A percentile compares a stretch with the other conserved stretches of the same genome.
Conservation (phyloP, 257 asterid species). For the Penstemon newberryi region DNA sequence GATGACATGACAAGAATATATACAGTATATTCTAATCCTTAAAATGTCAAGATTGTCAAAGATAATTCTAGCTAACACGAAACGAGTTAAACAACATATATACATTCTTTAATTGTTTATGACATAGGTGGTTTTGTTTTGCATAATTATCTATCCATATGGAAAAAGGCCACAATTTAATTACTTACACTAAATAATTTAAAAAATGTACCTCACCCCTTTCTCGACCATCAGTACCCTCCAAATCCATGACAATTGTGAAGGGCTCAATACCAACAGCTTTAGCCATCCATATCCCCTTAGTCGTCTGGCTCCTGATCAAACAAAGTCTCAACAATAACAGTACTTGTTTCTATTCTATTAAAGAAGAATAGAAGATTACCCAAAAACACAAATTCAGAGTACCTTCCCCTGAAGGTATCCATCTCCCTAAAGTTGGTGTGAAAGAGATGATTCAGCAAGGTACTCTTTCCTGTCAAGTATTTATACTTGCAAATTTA, state of each 20-base stretch:
- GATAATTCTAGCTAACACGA: not conserved
- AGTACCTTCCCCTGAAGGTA: slow-evolving; percentile 39
- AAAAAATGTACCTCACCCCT: slow-evolving; percentile 53
- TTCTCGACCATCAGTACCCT: slow-evolving; percentile 66
- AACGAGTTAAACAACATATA: not conserved
- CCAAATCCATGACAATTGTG: slow-evolving; percentile 58
- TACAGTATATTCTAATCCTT: not conserved
- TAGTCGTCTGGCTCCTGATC: slow-evolving; percentile 49
- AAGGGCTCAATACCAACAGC: slow-evolving; percentile 49
- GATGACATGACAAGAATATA: not conserved
- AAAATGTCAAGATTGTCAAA: not conserved
- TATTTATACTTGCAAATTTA: not conserved
- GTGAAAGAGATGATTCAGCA: slow-evolving; percentile 44
- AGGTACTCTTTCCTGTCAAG: slow-evolving; percentile 44
- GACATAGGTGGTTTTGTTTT: not conserved
- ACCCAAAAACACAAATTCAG: not conserved
- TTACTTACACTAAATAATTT: too few relatives aligned
- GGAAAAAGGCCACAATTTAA: not conserved
- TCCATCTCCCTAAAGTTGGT: slow-evolving; percentile 52
- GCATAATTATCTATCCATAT: not conserved
- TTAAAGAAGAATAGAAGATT: not conserved
- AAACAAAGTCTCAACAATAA: not conserved
- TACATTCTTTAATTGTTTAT: not conserved
- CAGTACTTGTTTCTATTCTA: too few relatives aligned
- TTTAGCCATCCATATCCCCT: slow-evolving; percentile 59